These are phyloP conservation scores for Pyrenochaeta sp. DNA, from an alignment of 2,329 filamentous ascomycete genomes.

Conservation along the genomic window DNA sequence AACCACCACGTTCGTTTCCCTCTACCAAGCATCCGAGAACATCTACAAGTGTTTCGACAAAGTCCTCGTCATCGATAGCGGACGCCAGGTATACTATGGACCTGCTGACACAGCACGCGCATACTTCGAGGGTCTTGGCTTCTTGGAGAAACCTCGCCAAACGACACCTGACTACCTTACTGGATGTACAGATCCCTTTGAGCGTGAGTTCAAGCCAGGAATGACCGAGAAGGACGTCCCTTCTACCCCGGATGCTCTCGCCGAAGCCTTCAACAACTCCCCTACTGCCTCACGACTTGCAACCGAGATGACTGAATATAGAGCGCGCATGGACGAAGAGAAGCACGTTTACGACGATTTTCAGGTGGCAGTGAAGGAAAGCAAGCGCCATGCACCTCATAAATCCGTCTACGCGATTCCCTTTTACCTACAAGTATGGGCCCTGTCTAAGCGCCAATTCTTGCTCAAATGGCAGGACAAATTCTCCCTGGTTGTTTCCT, in stretches of 20 bases:
- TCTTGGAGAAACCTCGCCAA: conserved; percentile 76
- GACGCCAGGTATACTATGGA: conserved; percentile 79
- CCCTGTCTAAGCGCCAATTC: conserved; percentile 84
- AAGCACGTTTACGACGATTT: conserved; percentile 78
- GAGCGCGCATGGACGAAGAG: conserved; percentile 68
- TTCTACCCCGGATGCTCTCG: conserved; percentile 71
- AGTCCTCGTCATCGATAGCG: conserved; percentile 80
- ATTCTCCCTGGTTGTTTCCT: conserved; percentile 77
- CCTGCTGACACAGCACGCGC: conserved; percentile 70
- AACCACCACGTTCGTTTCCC: conserved; percentile 82
- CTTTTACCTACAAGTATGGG: conserved; percentile 84
- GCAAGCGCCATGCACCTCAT: conserved; percentile 77
- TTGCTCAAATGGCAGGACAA: conserved; percentile 86
- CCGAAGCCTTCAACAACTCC: conserved; percentile 75
- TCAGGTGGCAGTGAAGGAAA: conserved; percentile 75
- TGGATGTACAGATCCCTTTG: conserved; percentile 83
- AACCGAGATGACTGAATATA: conserved; percentile 75
- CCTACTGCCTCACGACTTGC: conserved; percentile 64
- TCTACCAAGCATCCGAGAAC: conserved; percentile 87
- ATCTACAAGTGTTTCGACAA: conserved; percentile 85
- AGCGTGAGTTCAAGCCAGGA: conserved; percentile 77
- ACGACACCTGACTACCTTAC: conserved; percentile 85
- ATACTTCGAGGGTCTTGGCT: conserved; percentile 82
- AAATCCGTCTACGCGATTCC: conserved; percentile 84
- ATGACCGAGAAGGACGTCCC: conserved; percentile 72